A percentile compares a stretch with the other conserved stretches of the same genome.
phyloP scores from a whole-genome alignment of 345 rosid species.

The Eucalyptus urophylla region DNA sequence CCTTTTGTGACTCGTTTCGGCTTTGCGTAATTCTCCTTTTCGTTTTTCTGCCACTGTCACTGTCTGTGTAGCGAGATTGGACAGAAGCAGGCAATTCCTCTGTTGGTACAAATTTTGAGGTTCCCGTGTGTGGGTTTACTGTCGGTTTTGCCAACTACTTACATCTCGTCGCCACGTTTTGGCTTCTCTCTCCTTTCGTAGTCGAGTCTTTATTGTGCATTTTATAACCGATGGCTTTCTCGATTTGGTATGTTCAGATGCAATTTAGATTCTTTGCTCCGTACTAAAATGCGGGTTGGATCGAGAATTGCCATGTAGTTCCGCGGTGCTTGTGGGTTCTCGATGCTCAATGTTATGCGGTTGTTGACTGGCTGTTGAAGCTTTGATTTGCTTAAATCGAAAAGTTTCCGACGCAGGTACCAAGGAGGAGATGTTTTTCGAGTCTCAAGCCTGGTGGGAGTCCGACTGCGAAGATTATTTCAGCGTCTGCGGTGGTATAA shows the following conservation, averaged over 20 bases:
- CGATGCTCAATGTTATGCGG: neutral
- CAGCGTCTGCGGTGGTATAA: conserved; percentile 46
- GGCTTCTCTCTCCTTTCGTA: neutral
- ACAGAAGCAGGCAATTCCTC: neutral
- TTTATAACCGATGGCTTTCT: neutral
- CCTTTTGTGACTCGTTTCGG: neutral
- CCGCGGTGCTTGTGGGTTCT: neutral
- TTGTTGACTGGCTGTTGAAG: neutral
- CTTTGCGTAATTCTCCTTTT: neutral
- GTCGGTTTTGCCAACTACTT: neutral
- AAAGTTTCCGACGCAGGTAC: conserved; percentile 10
- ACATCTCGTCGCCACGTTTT: neutral
- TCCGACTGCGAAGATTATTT: conserved; percentile 58
- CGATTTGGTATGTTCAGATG: neutral
- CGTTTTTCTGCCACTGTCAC: neutral
- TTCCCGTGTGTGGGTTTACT: neutral
- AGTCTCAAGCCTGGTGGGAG: conserved; percentile 46
- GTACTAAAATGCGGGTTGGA: neutral
- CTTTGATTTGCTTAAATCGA: neutral
- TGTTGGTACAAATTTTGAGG: neutral
- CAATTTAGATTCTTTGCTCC: neutral
- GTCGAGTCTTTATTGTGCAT: neutral
- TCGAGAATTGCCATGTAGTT: neutral
- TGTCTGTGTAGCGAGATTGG: neutral
- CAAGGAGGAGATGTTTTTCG: conserved; percentile 33